Evolutionary conservation across 306 rosid species (phyloP).

Genomic region (Ormosia semicastrata): DNA sequence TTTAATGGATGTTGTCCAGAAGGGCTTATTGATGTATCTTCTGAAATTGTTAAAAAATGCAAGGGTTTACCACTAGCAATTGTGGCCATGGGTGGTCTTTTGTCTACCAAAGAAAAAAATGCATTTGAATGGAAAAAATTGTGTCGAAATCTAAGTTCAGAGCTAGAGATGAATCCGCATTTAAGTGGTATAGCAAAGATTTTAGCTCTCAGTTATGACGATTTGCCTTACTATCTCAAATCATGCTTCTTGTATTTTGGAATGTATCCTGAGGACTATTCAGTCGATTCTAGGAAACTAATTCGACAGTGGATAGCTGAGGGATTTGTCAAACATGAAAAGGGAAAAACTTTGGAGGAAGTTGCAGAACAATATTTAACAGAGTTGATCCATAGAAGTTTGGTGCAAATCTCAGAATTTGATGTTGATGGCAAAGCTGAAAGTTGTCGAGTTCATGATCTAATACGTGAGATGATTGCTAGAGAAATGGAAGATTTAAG

Average conservation of each 20-base stretch:
- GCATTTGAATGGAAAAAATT: not conserved
- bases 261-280: not conserved
- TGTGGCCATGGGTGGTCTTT: not conserved
- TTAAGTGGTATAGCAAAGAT: not conserved
- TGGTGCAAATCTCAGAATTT: not conserved
- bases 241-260: not conserved
- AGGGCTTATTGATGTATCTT: not conserved
- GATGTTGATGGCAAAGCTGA: not conserved
- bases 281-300: not conserved
- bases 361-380: not conserved
- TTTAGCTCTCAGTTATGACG: not conserved
- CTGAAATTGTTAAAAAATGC: not conserved
- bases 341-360: not conserved
- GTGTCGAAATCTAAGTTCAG: not conserved
- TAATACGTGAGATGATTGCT: not conserved
- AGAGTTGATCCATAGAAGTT: not conserved
- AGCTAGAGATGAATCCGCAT: not conserved
- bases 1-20: not conserved
- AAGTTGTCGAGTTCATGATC: not conserved
- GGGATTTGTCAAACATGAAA: not conserved
- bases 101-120: not conserved
- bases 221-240: not conserved
- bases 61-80: not conserved
- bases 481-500: not conserved
- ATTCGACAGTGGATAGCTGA: not conserved